Evolutionary conservation across 805 yeast genomes (phyloP).

Genomic region (Zygosaccharomyces rouxii): DNA sequence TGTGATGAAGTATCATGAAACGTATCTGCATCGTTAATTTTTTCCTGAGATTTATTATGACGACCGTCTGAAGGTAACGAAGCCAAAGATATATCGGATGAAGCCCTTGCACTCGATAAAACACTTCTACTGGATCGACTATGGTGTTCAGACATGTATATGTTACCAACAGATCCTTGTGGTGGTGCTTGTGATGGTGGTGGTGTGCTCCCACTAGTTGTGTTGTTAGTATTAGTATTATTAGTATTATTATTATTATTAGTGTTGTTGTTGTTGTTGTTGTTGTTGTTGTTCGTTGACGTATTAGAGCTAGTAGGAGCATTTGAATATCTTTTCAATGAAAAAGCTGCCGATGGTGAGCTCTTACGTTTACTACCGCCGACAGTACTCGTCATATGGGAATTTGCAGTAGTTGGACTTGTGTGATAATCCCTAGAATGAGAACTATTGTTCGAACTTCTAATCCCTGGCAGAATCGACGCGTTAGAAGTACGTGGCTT

Average conservation of each 20-base stretch:
- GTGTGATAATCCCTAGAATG: constrained; percentile 3
- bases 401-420: constrained; percentile 5
- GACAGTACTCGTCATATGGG: constrained; percentile 1
- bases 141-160: constrained; percentile 2
- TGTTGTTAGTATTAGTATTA: background rate
- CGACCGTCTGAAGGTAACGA: background rate
- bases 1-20: background rate
- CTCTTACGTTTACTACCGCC: constrained; percentile 10
- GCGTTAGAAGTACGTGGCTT: constrained; percentile 2
- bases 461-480: background rate
- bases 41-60: constrained; percentile 3
- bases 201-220: background rate
- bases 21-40: constrained; percentile 6
- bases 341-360: constrained; percentile 11
- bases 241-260: background rate
- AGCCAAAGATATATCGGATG: constrained; percentile 1
- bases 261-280: background rate
- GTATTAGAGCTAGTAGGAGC: background rate
- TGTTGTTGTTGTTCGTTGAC: background rate
- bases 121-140: constrained; percentile 12
- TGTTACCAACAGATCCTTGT: background rate
- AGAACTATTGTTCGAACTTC: constrained; percentile 1
- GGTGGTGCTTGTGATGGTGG: background rate
- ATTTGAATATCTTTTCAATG: constrained; percentile 10
- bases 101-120: background rate